Base-by-base conservation (phyloP, 2,329 filamentous ascomycete species). In the Cordyceps fumosorosea region DNA sequence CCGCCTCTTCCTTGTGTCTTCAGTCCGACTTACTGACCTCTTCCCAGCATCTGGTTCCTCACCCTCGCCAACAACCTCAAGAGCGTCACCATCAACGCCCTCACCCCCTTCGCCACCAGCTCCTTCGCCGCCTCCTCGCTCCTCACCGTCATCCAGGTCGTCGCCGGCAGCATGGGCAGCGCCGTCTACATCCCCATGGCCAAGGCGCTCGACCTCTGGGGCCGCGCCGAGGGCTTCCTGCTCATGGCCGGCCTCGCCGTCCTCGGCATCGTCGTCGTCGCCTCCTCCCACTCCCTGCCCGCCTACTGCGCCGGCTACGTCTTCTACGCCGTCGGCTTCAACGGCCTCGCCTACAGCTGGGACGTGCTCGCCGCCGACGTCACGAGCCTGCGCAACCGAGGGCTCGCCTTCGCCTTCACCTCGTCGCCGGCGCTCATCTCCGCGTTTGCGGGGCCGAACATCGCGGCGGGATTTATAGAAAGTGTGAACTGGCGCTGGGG, bases 291-390 rank as follows among this genome's bases (percentile, higher is more conserved):
- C 70, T 69, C 56, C 5, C 66, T 75, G 7, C 66, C 68, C 1
- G 72, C 72, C 6, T 76, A 84, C 69, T 81, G 53, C 37, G 53
- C 53, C 2, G 53, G 53, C 2, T 44, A 55, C 34, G 53, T 55
- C 53, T 55, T 55, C 7, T 55, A 55, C 53, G 18, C 20, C 1
- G 79, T 86, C 42, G 87, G 87, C 18, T 76, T 79, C 60, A 81
- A 80, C 10, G 86, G 85, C 32, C 75, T 89, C 56, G 81, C 81
- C 60, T 89, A 87, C 67, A 78, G 80, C n/a, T 76, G 88, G 26
- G 81, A 83, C 63, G 82, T 90, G 16, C 83, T 89, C 67, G 84
- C 86, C 56, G 84, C 87, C 40, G 87, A 90, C 68, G 86, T 84
- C 2, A 86, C 72, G 7, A 68, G 64, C 47, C 67, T 77, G 5